Conservation (phyloP, 176 grass and related monocot genomes). For the Puccinellia tenuiflora region DNA sequence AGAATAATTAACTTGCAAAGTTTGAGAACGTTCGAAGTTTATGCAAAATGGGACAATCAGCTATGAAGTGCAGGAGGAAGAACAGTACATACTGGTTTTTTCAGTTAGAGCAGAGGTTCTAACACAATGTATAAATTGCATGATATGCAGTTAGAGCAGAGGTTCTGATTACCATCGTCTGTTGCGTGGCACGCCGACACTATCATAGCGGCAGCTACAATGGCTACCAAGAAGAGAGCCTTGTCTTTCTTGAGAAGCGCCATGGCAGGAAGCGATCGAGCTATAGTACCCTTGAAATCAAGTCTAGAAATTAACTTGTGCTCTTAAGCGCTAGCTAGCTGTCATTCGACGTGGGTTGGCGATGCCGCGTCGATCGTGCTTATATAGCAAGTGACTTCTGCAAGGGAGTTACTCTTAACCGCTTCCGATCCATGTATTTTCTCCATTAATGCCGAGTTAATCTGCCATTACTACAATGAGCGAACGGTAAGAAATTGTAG, state of each 20-base stretch:
- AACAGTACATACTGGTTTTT: too few species aligned
- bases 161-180: not conserved
- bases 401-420: not conserved
- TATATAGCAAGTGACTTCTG: not conserved
- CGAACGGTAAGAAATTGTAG: too few species aligned
- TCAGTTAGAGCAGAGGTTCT: too few species aligned
- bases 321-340: too few species aligned
- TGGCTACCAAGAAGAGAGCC: not conserved
- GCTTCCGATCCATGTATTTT: not conserved
- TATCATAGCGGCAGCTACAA: not conserved
- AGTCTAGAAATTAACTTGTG: not conserved
- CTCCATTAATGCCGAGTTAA: not conserved
- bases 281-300: not conserved
- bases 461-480: not conserved
- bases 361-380: too few species aligned
- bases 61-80: too few species aligned
- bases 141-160: not conserved
- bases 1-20: too few species aligned
- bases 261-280: not conserved
- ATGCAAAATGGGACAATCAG: too few species aligned
- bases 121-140: not conserved
- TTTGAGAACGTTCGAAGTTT: too few species aligned
- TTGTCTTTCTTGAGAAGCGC: not conserved
- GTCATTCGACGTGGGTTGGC: too few species aligned
- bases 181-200: not conserved